phyloP scores from a whole-genome alignment of 257 asterid species.

The Solanum sejunctum region DNA sequence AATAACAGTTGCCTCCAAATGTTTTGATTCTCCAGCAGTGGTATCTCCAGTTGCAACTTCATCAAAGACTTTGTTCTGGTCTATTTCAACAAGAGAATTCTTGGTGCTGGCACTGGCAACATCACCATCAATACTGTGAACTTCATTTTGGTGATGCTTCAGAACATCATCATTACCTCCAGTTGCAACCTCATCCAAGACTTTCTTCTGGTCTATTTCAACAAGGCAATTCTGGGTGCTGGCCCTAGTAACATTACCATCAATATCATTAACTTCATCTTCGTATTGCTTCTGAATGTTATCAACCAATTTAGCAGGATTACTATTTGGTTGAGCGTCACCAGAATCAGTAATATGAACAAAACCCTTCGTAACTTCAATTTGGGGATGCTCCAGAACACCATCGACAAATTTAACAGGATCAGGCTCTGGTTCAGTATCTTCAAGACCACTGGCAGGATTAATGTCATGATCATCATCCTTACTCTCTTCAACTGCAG shows the following conservation, averaged over 20 bases:
- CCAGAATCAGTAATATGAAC: neutral
- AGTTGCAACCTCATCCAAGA: neutral
- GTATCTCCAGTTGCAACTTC: neutral
- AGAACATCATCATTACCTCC: neutral
- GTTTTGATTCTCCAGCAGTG: neutral
- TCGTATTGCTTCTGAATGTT: neutral
- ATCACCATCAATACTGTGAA: neutral
- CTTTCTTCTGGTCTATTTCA: neutral
- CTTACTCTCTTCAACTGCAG: neutral
- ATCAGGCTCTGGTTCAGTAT: neutral
- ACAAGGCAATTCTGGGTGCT: neutral
- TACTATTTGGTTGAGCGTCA: neutral
- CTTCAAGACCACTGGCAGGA: neutral
- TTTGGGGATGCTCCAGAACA: neutral
- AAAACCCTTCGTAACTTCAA: neutral
- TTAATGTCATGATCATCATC: neutral
- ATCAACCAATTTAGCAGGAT: neutral
- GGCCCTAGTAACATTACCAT: neutral
- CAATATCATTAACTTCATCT: neutral
- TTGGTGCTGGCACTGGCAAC: neutral
- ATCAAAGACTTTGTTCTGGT: neutral
- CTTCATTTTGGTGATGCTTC: conserved; percentile 1
- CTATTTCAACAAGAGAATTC: neutral
- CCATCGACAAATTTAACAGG: neutral
- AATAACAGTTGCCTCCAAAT: neutral